Percentiles rank a stretch among this genome's conserved stretches.
Evolutionary conservation across 768 basidiomycete genomes (phyloP).

Genomic region (Galerina marginata): DNA sequence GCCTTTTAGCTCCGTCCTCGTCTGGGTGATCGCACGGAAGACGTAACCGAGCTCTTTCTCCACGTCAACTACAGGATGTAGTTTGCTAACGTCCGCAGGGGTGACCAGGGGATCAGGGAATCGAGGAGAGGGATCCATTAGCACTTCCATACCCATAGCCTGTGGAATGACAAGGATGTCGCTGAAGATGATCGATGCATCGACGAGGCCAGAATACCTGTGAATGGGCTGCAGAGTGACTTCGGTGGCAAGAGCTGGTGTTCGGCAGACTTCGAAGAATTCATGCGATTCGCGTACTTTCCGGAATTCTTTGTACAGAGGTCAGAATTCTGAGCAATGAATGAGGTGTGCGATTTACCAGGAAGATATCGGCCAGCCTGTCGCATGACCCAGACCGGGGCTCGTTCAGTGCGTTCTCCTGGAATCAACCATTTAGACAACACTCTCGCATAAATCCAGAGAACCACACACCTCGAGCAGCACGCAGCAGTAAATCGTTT

Average conservation of each 20-base stretch:
- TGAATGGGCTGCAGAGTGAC: constrained; percentile 94
- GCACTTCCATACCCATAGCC: constrained; percentile 94
- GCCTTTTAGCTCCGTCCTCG: constrained; percentile 80
- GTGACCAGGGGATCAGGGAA: constrained; percentile 87
- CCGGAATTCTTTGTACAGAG: constrained; percentile 75
- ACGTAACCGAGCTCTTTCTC: constrained; percentile 88
- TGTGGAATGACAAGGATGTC: constrained; percentile 98
- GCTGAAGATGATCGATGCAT: constrained; percentile 97
- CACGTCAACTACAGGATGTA: constrained; percentile 73
- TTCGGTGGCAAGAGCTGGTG: constrained; percentile 86
- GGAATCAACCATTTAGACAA: constrained; percentile 10
- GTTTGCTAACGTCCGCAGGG: constrained; percentile 72
- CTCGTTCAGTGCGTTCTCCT: constrained; percentile 88
- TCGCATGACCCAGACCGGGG: constrained; percentile 99
- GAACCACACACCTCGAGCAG: constrained; percentile 67
- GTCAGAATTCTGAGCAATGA: constrained; percentile 16
- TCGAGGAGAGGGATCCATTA: constrained; percentile 91
- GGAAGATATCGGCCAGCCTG: constrained; percentile 96
- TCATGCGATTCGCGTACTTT: constrained; percentile 84
- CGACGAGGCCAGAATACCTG: constrained; percentile 83
- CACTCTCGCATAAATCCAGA: neutral
- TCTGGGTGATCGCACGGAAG: constrained; percentile 88
- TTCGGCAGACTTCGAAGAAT: constrained; percentile 95
- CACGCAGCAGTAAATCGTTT: constrained; percentile 90
- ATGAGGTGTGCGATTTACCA: constrained; percentile 52